Evolutionary conservation across 345 rosid species (phyloP).

Genomic region (Linum usitatissimum): DNA sequence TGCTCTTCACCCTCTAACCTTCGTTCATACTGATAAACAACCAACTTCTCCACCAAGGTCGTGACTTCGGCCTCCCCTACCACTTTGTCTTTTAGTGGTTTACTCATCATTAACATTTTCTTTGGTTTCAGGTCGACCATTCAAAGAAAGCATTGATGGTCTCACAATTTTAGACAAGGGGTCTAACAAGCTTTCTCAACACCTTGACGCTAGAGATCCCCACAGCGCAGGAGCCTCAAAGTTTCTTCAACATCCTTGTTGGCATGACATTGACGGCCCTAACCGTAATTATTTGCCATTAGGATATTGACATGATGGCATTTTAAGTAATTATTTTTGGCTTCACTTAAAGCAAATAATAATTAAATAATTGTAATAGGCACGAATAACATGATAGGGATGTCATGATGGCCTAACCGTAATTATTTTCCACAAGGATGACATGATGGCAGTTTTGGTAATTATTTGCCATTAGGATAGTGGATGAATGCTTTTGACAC

Average conservation of each 20-base stretch:
- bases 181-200: background rate
- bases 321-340: too few relatives aligned
- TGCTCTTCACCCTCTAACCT: background rate
- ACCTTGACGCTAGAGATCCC: background rate
- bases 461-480: too few relatives aligned
- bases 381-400: too few relatives aligned
- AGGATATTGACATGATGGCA: too few relatives aligned
- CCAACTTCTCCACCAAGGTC: background rate
- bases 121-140: background rate
- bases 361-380: too few relatives aligned
- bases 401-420: too few relatives aligned
- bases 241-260: background rate
- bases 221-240: background rate
- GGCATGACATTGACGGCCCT: background rate
- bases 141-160: background rate
- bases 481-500: too few relatives aligned
- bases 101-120: background rate
- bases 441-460: too few relatives aligned
- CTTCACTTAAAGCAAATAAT: too few relatives aligned
- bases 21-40: background rate
- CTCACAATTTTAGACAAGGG: background rate
- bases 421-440: too few relatives aligned
- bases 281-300: too few relatives aligned
- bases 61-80: background rate
- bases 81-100: background rate